Evolutionary conservation across 2,329 filamentous ascomycete genomes (phyloP).

Genomic region (Cryoendolithus antarcticus): DNA sequence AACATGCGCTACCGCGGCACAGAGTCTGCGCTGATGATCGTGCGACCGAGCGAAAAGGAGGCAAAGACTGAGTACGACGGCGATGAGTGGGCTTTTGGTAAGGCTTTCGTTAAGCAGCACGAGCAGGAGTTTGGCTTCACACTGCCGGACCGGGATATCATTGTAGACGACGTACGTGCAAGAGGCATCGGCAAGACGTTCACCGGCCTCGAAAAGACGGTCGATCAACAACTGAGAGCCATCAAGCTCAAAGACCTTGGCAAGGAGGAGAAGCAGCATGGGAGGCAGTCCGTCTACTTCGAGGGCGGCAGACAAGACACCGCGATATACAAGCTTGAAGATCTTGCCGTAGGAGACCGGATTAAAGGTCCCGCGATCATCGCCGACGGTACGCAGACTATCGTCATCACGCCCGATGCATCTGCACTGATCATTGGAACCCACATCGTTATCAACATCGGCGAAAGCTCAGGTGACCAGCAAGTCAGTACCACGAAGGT

Average conservation of each 20-base stretch:
- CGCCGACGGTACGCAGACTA: conserved; percentile 34
- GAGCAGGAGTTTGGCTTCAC: conserved; percentile 32
- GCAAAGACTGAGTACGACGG: conserved; percentile 42
- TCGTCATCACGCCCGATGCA: conserved; percentile 28
- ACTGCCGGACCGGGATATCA: conserved; percentile 22
- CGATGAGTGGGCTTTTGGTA: conserved; percentile 24
- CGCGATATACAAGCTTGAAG: conserved; percentile 29
- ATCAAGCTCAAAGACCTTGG: conserved; percentile 48
- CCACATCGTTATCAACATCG: conserved; percentile 29
- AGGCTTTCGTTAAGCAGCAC: conserved; percentile 27
- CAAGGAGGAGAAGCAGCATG: conserved; percentile 50
- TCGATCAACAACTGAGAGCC: conserved; percentile 68
- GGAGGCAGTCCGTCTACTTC: conserved; percentile 65
- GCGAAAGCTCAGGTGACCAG: background rate
- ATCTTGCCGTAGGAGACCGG: conserved; percentile 10
- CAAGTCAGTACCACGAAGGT: conserved; percentile 9
- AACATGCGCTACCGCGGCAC: conserved; percentile 40
- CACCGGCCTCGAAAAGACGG: conserved; percentile 63
- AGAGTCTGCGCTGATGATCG: conserved; percentile 37
- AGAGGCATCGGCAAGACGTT: conserved; percentile 34
- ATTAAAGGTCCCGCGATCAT: conserved; percentile 22
- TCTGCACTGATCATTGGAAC: conserved; percentile 26
- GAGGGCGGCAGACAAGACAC: conserved; percentile 68
- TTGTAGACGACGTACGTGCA: conserved; percentile 29
- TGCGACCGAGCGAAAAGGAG: conserved; percentile 45